These are phyloP conservation scores for Microsporum audouinii DNA, from an alignment of 2,329 filamentous ascomycete species.

Conservation along the genomic window DNA sequence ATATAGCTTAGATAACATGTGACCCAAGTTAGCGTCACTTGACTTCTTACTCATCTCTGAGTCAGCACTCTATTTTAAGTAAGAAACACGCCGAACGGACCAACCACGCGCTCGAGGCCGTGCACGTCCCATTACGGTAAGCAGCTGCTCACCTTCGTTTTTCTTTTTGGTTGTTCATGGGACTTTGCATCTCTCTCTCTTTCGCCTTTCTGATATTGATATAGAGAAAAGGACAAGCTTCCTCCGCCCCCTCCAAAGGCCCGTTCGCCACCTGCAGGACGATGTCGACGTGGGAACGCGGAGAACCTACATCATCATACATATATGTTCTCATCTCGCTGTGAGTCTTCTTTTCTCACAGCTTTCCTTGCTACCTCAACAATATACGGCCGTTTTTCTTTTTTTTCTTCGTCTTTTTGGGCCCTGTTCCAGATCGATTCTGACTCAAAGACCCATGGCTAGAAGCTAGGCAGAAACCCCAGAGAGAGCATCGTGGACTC, in stretches of 20 bases:
- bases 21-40: not conserved
- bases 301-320: not conserved
- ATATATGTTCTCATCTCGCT: not conserved
- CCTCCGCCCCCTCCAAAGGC: not conserved
- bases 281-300: not conserved
- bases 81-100: conserved; percentile 2
- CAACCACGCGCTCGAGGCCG: conserved; percentile 10
- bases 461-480: conserved; percentile 38
- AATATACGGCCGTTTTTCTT: not conserved
- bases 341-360: not conserved
- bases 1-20: not conserved
- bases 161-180: not conserved
- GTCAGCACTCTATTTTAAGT: not conserved
- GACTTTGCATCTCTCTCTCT: not conserved
- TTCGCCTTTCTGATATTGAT: not conserved
- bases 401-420: not conserved
- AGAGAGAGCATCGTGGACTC: conserved; percentile 22
- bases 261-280: not conserved
- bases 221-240: not conserved
- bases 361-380: not conserved
- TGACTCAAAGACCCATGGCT: conserved; percentile 25
- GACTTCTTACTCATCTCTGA: not conserved
- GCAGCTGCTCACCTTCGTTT: conserved; percentile 3
- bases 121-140: conserved; percentile 13
- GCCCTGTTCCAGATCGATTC: conserved; percentile 14